Conservation (phyloP, 139 green algal species). For the Chlorella sp. region DNA sequence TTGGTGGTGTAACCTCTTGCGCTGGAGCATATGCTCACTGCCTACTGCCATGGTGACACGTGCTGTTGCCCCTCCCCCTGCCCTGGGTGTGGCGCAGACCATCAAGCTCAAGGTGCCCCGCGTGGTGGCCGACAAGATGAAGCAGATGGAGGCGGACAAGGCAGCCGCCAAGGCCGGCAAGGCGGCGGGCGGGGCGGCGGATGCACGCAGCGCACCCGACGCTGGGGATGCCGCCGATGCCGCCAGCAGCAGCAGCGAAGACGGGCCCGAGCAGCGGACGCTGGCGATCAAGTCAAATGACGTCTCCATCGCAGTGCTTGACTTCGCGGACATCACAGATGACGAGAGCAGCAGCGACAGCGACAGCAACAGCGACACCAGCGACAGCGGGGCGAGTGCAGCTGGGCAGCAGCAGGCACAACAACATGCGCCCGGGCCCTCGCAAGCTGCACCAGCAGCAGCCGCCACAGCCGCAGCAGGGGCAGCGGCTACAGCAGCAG, state of each 20-base stretch:
- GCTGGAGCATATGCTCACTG: no score
- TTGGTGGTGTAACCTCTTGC: no score
- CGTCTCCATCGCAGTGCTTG: no score
- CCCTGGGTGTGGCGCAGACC: background rate
- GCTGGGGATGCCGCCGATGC: background rate
- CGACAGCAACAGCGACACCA: background rate
- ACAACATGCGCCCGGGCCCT: background rate
- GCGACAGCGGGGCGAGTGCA: no score
- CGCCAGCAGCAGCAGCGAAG: background rate
- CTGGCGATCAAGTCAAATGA: no score
- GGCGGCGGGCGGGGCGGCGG: background rate
- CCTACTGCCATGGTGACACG: background rate
- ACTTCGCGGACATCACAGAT: no score
- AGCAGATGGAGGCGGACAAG: background rate
- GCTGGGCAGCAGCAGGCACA: background rate
- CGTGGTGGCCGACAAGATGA: background rate
- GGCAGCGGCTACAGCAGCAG: background rate
- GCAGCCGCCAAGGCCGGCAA: background rate
- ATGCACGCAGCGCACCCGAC: background rate
- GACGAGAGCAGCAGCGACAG: background rate
- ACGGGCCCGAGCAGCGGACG: no score
- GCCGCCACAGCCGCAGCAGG: background rate
- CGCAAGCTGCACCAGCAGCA: background rate
- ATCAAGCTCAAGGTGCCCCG: conserved; percentile 26
- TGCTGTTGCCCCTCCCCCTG: background rate